phyloP scores from a whole-genome alignment of 1,139 yeast genomes.

The Schizosaccharomyces versatilis region DNA sequence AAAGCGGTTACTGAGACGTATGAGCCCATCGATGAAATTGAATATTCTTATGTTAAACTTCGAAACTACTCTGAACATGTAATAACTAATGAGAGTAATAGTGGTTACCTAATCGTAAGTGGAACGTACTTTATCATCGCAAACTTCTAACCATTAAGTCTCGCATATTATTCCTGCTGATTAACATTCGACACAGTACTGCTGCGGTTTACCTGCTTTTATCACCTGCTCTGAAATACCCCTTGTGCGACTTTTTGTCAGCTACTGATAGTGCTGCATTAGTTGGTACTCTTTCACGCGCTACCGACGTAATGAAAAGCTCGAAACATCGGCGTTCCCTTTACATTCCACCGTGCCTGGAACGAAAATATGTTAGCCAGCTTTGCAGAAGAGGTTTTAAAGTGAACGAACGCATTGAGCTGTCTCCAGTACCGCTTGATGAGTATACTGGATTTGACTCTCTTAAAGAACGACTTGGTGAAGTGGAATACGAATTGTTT shows the following conservation, averaged over 20 bases:
- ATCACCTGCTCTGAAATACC: too few species aligned
- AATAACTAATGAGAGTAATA: conserved; percentile 47
- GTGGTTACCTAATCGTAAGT: conserved; percentile 26
- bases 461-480: conserved; percentile 36
- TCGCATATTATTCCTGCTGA: not conserved
- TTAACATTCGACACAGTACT: not conserved
- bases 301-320: too few species aligned
- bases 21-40: conserved; percentile 29
- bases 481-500: conserved; percentile 38
- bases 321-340: too few species aligned
- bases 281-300: too few species aligned
- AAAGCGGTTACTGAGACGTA: conserved; percentile 23
- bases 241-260: too few species aligned
- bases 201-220: too few species aligned
- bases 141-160: not conserved
- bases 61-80: conserved; percentile 80
- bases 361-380: too few species aligned
- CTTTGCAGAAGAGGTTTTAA: too few species aligned
- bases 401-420: too few species aligned
- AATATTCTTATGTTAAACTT: conserved; percentile 51
- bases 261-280: too few species aligned
- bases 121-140: not conserved
- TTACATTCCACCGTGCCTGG: too few species aligned
- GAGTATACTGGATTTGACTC: conserved; percentile 12
- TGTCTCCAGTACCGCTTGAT: too few species aligned